Percentiles rank a stretch among this genome's conserved stretches.
Evolutionary conservation across 306 rosid genomes (phyloP).

Genomic region (Hippophae tibetana): DNA sequence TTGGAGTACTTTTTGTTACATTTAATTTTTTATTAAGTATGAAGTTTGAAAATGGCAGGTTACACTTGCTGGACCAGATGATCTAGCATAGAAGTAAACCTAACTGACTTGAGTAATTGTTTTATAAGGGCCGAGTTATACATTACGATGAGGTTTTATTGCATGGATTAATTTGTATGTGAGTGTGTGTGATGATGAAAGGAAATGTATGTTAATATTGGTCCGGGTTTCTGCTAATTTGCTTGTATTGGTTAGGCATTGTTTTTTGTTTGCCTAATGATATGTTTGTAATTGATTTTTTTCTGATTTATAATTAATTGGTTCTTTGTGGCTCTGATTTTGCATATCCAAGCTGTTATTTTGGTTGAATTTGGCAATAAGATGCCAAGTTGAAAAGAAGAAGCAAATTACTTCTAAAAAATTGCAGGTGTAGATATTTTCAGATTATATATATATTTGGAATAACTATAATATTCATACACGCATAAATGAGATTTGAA

Average conservation of each 20-base stretch:
- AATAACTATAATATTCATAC: too few relatives aligned
- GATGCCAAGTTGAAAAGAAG: too few relatives aligned
- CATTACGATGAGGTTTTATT: conserved; percentile 25
- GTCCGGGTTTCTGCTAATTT: conserved; percentile 39
- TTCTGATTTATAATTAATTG: conserved; percentile 35
- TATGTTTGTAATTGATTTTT: conserved; percentile 20
- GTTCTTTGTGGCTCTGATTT: conserved; percentile 59
- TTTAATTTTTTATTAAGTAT: too few relatives aligned
- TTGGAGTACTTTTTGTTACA: too few relatives aligned
- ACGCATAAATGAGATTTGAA: too few relatives aligned
- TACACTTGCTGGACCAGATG: conserved; percentile 91
- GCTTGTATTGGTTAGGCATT: conserved; percentile 79
- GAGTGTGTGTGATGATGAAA: conserved; percentile 33
- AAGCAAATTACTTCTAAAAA: too few relatives aligned
- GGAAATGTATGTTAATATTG: conserved; percentile 3
- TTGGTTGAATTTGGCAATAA: too few relatives aligned
- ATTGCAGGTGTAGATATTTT: too few relatives aligned
- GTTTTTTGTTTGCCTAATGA: conserved; percentile 85
- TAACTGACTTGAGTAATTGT: conserved; percentile 33
- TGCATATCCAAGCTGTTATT: neutral
- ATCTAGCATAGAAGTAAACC: conserved; percentile 54
- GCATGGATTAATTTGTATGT: conserved; percentile 49
- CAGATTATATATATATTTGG: too few relatives aligned
- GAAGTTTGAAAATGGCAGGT: conserved; percentile 35
- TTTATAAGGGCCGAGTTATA: conserved; percentile 11